Evolutionary conservation across 2,329 filamentous ascomycete species (phyloP), one percentile per base, ranked within the genome.

Genomic region (Trichoderma citrinoviride): DNA sequence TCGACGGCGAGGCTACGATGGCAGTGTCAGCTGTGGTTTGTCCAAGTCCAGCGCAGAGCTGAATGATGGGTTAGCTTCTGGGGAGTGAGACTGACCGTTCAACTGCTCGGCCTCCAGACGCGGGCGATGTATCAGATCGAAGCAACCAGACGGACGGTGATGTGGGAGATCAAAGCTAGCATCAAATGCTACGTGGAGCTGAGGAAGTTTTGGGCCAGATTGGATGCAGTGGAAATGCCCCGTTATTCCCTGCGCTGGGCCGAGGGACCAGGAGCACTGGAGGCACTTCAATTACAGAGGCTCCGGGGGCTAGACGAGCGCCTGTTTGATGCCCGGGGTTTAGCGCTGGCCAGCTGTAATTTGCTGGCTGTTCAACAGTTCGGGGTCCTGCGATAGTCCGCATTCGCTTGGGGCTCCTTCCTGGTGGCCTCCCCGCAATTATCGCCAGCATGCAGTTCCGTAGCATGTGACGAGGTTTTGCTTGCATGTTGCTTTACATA

Each of bases 101-200:
- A n/a, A 33, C 33, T 33, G 14, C 49, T 19, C 23, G 61, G 56
- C 46, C 40, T 53, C 15, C 53, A 49, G 43, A 46, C 46, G 56
- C 14, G 25, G 47, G 49, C 25, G 15, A 47, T 17, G 47, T 14
- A 25, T 37, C 7, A 41, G 17, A 43, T 10, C 17, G 52, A 27
- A 12, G 10, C 25, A 37, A 43, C 6, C 21, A 41, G 55, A 46
- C 19, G 56, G 55, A 46, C 19, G 56, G 40, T 57, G 57, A 33
- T 47, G 58, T 56, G 64, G 37, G 40, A 37, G 37, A 41, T 56
- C 58, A 61, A 40, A 53, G 33, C 37, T 46, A 49, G 33, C 57
- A 53, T 33, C 33, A 37, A 37, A 37, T 37, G 54, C 50, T 52
- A 64, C 61, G 61, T 64, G 61, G 54, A 53, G 23, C 61, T 64